Conservation (phyloP, 805 yeast species). For the Torulaspora franciscae region DNA sequence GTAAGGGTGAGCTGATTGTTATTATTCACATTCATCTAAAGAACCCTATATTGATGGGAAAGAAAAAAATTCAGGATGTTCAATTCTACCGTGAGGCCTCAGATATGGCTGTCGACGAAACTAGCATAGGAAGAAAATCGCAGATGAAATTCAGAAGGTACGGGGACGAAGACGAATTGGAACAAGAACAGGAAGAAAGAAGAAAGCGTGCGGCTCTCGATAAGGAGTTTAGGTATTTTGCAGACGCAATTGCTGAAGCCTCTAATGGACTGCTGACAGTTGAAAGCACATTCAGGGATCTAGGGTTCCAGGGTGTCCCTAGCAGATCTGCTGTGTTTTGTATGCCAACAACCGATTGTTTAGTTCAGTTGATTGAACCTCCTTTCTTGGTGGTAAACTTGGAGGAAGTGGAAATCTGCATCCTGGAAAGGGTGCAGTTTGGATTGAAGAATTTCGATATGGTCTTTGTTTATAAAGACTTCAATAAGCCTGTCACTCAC, state of each 20-base stretch:
- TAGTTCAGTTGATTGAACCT: slow-evolving; percentile 88
- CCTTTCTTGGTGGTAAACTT: slow-evolving; percentile 90
- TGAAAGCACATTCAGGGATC: slow-evolving; percentile 91
- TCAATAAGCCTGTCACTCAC: slow-evolving; percentile 79
- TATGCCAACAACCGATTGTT: slow-evolving; percentile 96
- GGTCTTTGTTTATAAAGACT: slow-evolving; percentile 95
- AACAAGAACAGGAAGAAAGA: slow-evolving; percentile 97
- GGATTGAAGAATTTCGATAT: slow-evolving; percentile 94
- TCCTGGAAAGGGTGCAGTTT: slow-evolving; percentile 94
- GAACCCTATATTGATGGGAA: slow-evolving; percentile 91
- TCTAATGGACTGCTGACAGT: slow-evolving; percentile 79
- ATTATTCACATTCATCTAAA: slow-evolving; percentile 89
- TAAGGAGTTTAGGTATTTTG: slow-evolving; percentile 84
- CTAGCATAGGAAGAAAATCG: slow-evolving; percentile 86
- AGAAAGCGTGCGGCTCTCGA: slow-evolving; percentile 85
- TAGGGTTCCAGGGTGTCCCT: slow-evolving; percentile 97
- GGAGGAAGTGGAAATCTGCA: slow-evolving; percentile 90
- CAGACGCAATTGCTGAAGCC: slow-evolving; percentile 85
- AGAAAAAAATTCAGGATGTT: slow-evolving; percentile 89
- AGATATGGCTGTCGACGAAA: slow-evolving; percentile 93
- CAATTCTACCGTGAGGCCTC: slow-evolving; percentile 97
- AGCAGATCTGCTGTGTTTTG: slow-evolving; percentile 88
- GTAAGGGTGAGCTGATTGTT: slow-evolving; percentile 89
- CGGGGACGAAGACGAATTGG: slow-evolving; percentile 97
- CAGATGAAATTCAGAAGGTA: slow-evolving; percentile 67